Evolutionary conservation across 257 asterid genomes (phyloP), one percentile per base, ranked within the genome.

Genomic region (Solanum chilense): DNA sequence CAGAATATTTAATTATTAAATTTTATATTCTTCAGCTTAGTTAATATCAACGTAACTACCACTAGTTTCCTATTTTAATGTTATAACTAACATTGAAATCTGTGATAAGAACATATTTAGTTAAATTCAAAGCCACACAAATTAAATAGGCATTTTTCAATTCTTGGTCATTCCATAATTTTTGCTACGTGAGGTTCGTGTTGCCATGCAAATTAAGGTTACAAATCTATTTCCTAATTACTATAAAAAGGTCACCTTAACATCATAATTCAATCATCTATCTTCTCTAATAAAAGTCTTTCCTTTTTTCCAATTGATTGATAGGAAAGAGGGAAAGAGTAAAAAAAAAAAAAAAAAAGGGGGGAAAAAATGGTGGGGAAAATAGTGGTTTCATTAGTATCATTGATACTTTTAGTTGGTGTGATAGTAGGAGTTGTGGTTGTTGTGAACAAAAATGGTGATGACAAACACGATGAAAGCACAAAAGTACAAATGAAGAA

Each of bases 371-470:
- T 93, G 97, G 90, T 82, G 5, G 90, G 91, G 47, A 88, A 87
- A 62, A 85, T 90, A 29, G 93, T 90, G 0, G 85, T 93, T 5
- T 90, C 95, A 1, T 23, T 88, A 20, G 92, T 93, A 73, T 92
- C 96, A 39, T 41, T 94, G 60, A 60, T 94, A 25, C 91, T 96
- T 27, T 91, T 96, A 25, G 93, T 93, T 9, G 98, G 96, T 0
- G 94, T 91, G 13, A 89, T 93, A 11, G 74, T 94, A 29, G 98
- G 96, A 1, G 94, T 92, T 0, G 91, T 94, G 31, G 90, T 88
- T 12, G 87, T 92, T 9, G 68, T 88, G 52, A 83, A 89, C 14
- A 62, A 76, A 23, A 66, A 70, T 82, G 68, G 76, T 4, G 21
- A 84, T 3, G 5, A n/a, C 1, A 29, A 77, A 45, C 64, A 58